phyloP scores from a whole-genome alignment of 1,139 yeast genomes.

The Trichomonascaceae sp. region DNA sequence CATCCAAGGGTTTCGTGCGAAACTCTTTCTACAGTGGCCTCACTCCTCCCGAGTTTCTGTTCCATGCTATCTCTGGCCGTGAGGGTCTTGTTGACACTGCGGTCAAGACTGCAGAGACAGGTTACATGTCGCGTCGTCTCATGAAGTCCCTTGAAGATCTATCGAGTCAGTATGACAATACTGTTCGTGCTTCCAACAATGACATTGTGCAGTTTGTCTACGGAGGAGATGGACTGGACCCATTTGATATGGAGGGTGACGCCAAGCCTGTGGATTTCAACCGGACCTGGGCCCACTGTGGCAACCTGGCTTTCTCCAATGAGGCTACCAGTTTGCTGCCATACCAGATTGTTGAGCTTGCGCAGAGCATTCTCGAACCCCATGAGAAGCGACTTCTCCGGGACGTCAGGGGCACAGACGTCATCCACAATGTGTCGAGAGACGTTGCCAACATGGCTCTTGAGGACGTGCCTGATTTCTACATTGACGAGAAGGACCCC shows the following conservation, averaged over 20 bases:
- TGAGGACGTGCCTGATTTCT: slow-evolving; percentile 18
- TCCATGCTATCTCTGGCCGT: slow-evolving; percentile 99
- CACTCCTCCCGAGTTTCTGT: slow-evolving; percentile 91
- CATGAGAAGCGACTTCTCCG: slow-evolving; percentile 47
- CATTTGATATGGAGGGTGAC: slow-evolving; percentile 98
- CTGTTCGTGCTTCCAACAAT: slow-evolving; percentile 88
- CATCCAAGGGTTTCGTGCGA: slow-evolving; percentile 94
- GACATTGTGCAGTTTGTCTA: slow-evolving; percentile 96
- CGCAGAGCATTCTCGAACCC: slow-evolving; percentile 46
- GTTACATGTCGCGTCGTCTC: slow-evolving; percentile 96
- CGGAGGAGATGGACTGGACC: slow-evolving; percentile 98
- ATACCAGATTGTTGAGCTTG: slow-evolving; percentile 45
- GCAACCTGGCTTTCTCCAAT: slow-evolving; percentile 51
- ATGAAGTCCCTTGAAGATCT: slow-evolving; percentile 97
- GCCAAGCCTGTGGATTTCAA: slow-evolving; percentile 89
- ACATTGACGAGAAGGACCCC: slow-evolving; percentile 72
- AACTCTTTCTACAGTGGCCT: slow-evolving; percentile 91
- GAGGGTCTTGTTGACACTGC: slow-evolving; percentile 99
- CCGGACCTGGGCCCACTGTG: slow-evolving; percentile 92
- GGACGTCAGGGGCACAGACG: slow-evolving; percentile 34
- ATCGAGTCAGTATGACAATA: slow-evolving; percentile 84
- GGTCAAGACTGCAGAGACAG: slow-evolving; percentile 98
- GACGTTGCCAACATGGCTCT: slow-evolving; percentile 24
- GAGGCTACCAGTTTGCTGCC: slow-evolving; percentile 54
- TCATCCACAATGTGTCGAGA: slow-evolving; percentile 46